Evolutionary conservation across 257 asterid genomes (phyloP).

Genomic region (Ajuga chamaepitys): DNA sequence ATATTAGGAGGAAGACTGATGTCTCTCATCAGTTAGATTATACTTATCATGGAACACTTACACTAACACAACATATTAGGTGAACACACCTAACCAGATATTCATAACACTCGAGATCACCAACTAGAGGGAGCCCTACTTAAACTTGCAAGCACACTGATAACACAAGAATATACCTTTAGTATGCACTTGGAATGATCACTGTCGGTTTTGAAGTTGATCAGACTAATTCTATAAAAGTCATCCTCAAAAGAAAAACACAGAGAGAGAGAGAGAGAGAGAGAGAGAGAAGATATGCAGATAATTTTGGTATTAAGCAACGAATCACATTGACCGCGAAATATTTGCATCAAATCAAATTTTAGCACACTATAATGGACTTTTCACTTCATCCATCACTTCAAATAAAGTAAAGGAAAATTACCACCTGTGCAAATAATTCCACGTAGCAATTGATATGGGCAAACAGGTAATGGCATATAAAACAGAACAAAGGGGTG

Average conservation of each 20-base stretch:
- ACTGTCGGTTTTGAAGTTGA: neutral
- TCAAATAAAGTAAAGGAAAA: conserved; percentile 4
- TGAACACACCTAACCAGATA: neutral
- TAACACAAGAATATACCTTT: neutral
- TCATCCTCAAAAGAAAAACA: neutral
- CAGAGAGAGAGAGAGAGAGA: no score
- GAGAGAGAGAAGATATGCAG: no score
- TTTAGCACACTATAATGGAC: neutral
- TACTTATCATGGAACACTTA: neutral
- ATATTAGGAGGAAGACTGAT: neutral
- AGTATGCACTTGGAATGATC: neutral
- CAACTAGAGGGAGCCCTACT: neutral
- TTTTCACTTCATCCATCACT: neutral
- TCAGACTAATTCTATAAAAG: neutral
- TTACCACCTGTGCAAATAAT: conserved; percentile 70
- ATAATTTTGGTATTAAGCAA: neutral
- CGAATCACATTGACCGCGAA: neutral
- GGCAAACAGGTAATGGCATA: conserved; percentile 79
- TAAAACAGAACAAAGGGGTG: neutral
- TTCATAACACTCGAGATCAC: neutral
- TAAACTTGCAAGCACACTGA: neutral
- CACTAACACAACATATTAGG: neutral
- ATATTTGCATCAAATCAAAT: neutral
- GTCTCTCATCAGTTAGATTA: neutral
- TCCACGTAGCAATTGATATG: conserved; percentile 66